Percentiles rank a stretch among this genome's conserved stretches.
Conservation (phyloP, 225 moss, liverwort and hornwort species). For the Climacium dendroides region DNA sequence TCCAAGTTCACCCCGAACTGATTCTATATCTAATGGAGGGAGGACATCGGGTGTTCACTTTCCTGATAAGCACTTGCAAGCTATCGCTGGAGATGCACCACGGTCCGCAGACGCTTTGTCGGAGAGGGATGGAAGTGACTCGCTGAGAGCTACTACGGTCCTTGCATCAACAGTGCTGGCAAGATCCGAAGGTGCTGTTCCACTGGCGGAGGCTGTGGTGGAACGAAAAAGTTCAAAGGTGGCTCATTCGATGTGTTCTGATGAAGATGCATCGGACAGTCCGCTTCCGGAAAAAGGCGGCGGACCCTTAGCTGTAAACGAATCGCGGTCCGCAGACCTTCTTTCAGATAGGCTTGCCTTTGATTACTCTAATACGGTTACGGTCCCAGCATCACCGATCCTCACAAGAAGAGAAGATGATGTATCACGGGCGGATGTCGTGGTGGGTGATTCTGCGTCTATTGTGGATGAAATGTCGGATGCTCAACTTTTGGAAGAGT, state of each 20-base stretch:
- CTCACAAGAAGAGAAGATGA: background rate
- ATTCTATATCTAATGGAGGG: background rate
- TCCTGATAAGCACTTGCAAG: background rate
- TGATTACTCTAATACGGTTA: background rate
- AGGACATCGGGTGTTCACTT: background rate
- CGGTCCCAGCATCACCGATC: background rate
- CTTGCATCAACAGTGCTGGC: background rate
- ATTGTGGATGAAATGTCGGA: background rate
- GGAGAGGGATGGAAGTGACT: background rate
- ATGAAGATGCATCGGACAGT: background rate
- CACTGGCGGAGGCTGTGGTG: background rate
- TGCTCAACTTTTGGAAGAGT: constrained; percentile 1
- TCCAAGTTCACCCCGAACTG: background rate
- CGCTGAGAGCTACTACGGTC: background rate
- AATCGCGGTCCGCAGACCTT: background rate
- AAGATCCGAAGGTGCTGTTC: background rate
- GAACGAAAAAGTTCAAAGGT: background rate
- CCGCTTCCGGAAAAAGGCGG: background rate
- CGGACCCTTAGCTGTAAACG: background rate
- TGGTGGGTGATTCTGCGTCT: constrained; percentile 1
- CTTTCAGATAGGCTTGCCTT: background rate
- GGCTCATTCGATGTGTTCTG: background rate
- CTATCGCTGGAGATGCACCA: background rate
- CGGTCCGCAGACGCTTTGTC: background rate
- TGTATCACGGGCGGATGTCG: background rate